A percentile compares a stretch with the other conserved stretches of the same genome.
Evolutionary conservation across 1,139 yeast species (phyloP).

Genomic region (Suhomyces bolitotheri): DNA sequence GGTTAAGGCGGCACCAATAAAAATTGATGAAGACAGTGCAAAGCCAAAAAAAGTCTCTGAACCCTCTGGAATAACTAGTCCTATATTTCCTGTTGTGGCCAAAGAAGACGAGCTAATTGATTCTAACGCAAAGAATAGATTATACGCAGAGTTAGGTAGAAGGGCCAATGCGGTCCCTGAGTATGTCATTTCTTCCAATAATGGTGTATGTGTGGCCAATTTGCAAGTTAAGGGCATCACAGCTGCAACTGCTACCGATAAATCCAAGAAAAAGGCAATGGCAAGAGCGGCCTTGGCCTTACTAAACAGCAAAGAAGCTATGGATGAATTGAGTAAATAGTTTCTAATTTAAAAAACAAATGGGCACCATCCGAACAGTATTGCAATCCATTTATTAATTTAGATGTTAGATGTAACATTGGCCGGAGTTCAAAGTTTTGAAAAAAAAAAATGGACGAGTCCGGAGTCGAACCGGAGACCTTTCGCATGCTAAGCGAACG

Average conservation of each 20-base stretch:
- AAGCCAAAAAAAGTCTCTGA: background rate
- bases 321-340: constrained; percentile 20
- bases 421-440: no score
- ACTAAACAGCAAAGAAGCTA: constrained; percentile 33
- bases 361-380: no score
- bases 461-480: constrained; percentile 91
- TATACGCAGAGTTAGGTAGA: constrained; percentile 46
- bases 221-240: constrained; percentile 37
- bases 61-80: constrained; percentile 3
- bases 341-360: background rate
- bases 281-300: constrained; percentile 51
- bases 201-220: constrained; percentile 35
- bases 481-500: constrained; percentile 88
- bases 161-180: constrained; percentile 42
- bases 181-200: constrained; percentile 35
- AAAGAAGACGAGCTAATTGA: constrained; percentile 28
- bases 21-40: constrained; percentile 8
- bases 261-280: constrained; percentile 46
- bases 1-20: constrained; percentile 17
- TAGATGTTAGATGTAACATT: no score
- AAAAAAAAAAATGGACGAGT: constrained; percentile 62
- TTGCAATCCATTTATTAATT: no score
- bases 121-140: constrained; percentile 40
- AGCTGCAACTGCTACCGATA: constrained; percentile 42
- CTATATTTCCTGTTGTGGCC: constrained; percentile 33